phyloP scores from a whole-genome alignment of 345 rosid species.

The Dimocarpus longan region DNA sequence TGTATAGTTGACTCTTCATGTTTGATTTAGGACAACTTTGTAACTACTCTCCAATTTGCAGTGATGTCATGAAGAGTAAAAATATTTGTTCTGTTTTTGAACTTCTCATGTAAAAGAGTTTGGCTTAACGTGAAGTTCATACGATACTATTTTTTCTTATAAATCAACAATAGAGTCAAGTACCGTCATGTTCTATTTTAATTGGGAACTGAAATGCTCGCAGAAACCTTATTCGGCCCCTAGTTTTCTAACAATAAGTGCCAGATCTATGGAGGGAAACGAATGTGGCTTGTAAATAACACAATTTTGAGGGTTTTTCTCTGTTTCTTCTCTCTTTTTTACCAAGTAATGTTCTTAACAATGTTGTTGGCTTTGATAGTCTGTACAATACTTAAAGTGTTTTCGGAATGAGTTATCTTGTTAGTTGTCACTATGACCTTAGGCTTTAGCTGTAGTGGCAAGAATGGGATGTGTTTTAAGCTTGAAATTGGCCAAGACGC shows the following conservation, averaged over 20 bases:
- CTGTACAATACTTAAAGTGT: background rate
- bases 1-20: background rate
- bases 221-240: background rate
- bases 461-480: background rate
- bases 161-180: background rate
- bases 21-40: background rate
- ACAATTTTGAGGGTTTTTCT: background rate
- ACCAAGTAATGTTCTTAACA: background rate
- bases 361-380: constrained; percentile 1
- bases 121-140: too few species aligned
- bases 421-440: too few species aligned
- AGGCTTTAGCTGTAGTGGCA: background rate
- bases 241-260: background rate
- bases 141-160: too few species aligned
- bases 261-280: background rate
- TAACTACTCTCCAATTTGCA: too few species aligned
- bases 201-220: background rate
- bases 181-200: background rate
- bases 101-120: background rate
- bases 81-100: too few species aligned
- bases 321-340: background rate
- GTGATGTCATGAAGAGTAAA: too few species aligned
- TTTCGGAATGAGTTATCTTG: background rate
- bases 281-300: background rate
- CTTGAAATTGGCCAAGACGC: background rate